Evolutionary conservation across 1,139 yeast species (phyloP).

Genomic region (Candida frijolesensis): DNA sequence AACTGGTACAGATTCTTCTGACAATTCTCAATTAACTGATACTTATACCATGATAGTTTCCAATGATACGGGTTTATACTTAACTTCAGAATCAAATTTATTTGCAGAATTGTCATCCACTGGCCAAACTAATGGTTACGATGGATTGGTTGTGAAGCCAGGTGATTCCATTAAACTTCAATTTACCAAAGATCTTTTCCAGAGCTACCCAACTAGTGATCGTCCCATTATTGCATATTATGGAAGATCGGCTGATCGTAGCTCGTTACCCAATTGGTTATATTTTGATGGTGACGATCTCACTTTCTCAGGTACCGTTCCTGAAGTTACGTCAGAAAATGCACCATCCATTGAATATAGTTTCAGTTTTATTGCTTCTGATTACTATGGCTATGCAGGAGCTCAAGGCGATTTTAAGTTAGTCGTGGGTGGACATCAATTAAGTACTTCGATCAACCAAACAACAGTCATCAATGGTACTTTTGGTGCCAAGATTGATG

Average conservation of each 20-base stretch:
- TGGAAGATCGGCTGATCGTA: conserved; percentile 78
- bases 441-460: conserved; percentile 61
- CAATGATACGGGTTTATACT: conserved; percentile 50
- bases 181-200: conserved; percentile 63
- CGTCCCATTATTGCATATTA: conserved; percentile 65
- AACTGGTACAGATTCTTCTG: conserved; percentile 63
- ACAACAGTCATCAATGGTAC: conserved; percentile 69
- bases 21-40: conserved; percentile 45
- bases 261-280: conserved; percentile 93
- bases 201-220: conserved; percentile 42
- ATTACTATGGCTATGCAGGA: conserved; percentile 74
- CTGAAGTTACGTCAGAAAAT: conserved; percentile 76
- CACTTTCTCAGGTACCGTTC: conserved; percentile 87
- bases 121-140: conserved; percentile 72
- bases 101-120: conserved; percentile 52
- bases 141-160: conserved; percentile 74
- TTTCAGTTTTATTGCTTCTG: conserved; percentile 80
- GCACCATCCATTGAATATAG: conserved; percentile 83
- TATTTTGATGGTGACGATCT: conserved; percentile 61
- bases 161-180: conserved; percentile 63
- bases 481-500: conserved; percentile 53
- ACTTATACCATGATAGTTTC: conserved; percentile 65
- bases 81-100: conserved; percentile 41
- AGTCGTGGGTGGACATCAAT: conserved; percentile 84
- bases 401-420: conserved; percentile 70